These are phyloP conservation scores for Acacia crassicarpa DNA, from an alignment of 306 rosid species.

Conservation along the genomic window DNA sequence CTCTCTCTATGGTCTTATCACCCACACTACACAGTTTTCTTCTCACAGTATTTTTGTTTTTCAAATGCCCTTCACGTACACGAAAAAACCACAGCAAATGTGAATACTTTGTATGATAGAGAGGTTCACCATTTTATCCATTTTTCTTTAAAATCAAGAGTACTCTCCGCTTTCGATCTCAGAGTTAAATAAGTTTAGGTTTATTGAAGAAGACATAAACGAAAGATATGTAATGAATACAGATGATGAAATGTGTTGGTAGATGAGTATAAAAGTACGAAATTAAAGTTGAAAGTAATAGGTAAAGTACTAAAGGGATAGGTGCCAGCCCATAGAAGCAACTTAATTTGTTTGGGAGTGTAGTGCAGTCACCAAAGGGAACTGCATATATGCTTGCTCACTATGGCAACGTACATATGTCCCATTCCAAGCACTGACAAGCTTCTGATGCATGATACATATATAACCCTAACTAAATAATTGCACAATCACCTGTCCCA, in stretches of 20 bases:
- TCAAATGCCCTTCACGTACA: not conserved
- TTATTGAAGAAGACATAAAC: not conserved
- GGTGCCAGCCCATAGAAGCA: constrained; percentile 25
- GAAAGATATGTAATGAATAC: not conserved
- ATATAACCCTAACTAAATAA: not conserved
- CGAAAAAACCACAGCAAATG: not conserved
- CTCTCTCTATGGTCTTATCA: not conserved
- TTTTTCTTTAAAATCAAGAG: too few species aligned
- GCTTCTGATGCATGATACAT: not conserved
- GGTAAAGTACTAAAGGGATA: not conserved
- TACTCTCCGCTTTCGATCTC: not conserved
- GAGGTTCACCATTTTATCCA: too few species aligned
- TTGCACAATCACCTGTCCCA: not conserved
- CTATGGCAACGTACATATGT: not conserved
- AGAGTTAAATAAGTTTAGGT: too few species aligned
- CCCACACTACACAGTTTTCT: not conserved
- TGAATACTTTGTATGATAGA: not conserved
- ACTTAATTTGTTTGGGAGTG: constrained; percentile 2
- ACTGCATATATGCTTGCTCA: not conserved
- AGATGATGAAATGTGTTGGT: not conserved
- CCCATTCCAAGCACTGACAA: not conserved
- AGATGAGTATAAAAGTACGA: too few species aligned
- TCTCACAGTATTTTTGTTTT: not conserved
- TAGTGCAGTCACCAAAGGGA: not conserved
- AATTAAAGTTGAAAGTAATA: too few species aligned